Conservation (phyloP, 352 stramenopile genomes). For the Globisporangium recalcitrans region DNA sequence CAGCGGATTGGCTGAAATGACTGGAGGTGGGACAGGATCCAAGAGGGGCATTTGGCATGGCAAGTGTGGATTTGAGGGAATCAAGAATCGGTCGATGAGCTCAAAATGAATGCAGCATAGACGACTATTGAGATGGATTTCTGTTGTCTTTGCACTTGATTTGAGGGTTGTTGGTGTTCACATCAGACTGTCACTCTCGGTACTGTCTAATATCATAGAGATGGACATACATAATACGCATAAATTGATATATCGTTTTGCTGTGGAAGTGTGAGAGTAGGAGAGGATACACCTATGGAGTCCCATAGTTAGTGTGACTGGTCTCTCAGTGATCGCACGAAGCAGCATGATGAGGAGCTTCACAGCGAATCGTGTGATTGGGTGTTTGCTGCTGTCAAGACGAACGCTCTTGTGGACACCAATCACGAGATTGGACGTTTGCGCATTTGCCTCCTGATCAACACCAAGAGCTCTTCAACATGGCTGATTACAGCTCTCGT, state of each 20-base stretch:
- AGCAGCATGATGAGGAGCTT: conserved; percentile 2
- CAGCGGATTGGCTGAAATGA: conserved; percentile 1
- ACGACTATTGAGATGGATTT: not conserved
- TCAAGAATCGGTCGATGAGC: too few species aligned
- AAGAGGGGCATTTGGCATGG: not conserved
- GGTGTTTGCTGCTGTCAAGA: not conserved
- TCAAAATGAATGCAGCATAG: accelerated
- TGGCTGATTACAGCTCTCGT: not conserved
- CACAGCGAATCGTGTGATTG: conserved; percentile 5
- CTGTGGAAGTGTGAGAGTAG: too few species aligned
- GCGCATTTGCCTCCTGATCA: conserved; percentile 9
- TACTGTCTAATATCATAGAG: too few species aligned
- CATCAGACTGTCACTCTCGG: too few species aligned
- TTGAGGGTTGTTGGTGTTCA: not conserved
- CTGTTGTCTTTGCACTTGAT: not conserved
- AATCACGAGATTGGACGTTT: conserved; percentile 16
- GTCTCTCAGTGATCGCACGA: not conserved
- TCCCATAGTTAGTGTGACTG: not conserved
- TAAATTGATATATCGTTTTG: too few species aligned
- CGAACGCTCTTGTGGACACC: not conserved
- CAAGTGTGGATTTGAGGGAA: too few species aligned
- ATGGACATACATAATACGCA: too few species aligned
- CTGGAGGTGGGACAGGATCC: not conserved
- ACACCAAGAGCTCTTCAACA: conserved; percentile 2
- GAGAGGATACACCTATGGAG: too few species aligned